Evolutionary conservation across 2,329 filamentous ascomycete species (phyloP), one percentile per base, ranked within the genome.

Genomic region (Arachnomyces sp.): DNA sequence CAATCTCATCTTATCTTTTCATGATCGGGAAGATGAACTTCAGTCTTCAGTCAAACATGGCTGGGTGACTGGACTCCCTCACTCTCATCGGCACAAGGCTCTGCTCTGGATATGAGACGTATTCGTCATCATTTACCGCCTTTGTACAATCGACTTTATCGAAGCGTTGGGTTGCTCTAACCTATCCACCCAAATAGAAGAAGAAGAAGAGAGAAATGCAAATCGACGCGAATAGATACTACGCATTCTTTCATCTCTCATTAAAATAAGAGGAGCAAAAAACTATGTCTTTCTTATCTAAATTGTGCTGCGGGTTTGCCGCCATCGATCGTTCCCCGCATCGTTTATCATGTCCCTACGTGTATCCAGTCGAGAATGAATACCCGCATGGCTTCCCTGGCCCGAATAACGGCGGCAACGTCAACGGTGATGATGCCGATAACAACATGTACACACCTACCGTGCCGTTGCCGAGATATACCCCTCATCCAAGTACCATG

Each of bases 381-480:
- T 44, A 50, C 39, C 34, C 7, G 16, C 34, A 38, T 11, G 31
- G 31, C 32, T 35, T 3, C 35, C 44, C 16, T 34, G 39, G 28
- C 44, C 32, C n/a, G 44, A 44, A 43, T 48, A 44, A 46, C 44
- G 38, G 34, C 28, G 30, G n/a, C 21, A 3, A 38, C n/a, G 36
- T 43, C 16, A 39, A 21, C 15, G 31, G 17, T 2, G 38, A 43
- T 15, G 41, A 37, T 34, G 39, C 29, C 21, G 45, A 46, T 13
- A 38, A 57, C 36, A 47, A 52, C 38, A 57, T 55, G 39, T 65
- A 61, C 53, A 44, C 48, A 32, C 53, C 53, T 28, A 50, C 57
- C 36, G 51, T 54, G 30, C 63, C 63, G 8, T 57, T 65, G 34
- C 64, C 64, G 31, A 55, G 59, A 42, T 67, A 67, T 46, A 67